phyloP scores from a whole-genome alignment of 2,329 filamentous ascomycete genomes.

The Colletotrichum magnum region DNA sequence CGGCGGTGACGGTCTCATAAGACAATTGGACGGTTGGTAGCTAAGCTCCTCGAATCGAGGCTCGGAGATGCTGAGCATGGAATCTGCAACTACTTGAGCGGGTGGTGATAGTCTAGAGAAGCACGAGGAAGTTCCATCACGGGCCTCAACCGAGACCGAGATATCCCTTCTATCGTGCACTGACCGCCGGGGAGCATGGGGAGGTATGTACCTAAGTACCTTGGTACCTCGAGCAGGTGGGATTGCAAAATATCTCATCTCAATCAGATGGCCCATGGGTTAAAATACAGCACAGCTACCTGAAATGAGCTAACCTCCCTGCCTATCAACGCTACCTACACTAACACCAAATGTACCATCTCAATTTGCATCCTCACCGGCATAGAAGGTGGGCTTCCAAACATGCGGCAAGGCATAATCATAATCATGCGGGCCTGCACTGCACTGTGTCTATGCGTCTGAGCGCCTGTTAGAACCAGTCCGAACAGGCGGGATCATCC shows the following conservation, averaged over 20 bases:
- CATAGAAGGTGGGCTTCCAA: neutral
- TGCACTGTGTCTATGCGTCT: constrained; percentile 24
- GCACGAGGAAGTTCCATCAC: too few relatives aligned
- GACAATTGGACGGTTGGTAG: constrained; percentile 9
- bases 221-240: too few relatives aligned
- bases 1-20: constrained; percentile 18
- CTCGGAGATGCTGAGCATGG: neutral
- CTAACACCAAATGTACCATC: too few relatives aligned
- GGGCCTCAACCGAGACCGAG: too few relatives aligned
- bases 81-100: neutral
- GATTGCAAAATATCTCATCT: too few relatives aligned
- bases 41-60: neutral
- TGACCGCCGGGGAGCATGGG: too few relatives aligned
- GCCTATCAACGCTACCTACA: neutral
- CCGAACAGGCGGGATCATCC: constrained; percentile 34
- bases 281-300: neutral
- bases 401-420: constrained; percentile 5
- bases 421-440: constrained; percentile 3
- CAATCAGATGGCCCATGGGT: too few relatives aligned
- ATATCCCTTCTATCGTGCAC: too few relatives aligned
- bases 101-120: neutral
- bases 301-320: neutral
- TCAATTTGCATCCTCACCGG: too few relatives aligned
- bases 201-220: too few relatives aligned
- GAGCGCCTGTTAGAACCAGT: constrained; percentile 29